A percentile compares a stretch with the other conserved stretches of the same genome.
These are phyloP conservation scores for Dendrobium officinale DNA, from an alignment of 106 monocot genomes.

Conservation along the genomic window DNA sequence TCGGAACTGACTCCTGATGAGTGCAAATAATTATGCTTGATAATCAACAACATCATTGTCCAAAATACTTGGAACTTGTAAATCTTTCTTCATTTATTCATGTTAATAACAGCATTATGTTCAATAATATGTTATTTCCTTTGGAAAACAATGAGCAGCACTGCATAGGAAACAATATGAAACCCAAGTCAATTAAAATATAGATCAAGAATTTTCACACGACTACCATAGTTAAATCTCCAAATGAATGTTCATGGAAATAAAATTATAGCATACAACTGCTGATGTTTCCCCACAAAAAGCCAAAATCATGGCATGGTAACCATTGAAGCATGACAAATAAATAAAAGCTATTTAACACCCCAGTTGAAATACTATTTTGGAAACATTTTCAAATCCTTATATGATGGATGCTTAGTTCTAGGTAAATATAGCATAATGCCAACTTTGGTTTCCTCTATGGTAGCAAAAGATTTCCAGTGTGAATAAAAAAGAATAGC, in stretches of 20 bases:
- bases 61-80: not conserved
- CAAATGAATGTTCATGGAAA: not conserved
- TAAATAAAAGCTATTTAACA: too few species aligned
- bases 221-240: too few species aligned
- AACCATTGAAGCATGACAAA: not conserved
- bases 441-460: too few species aligned
- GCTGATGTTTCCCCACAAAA: not conserved
- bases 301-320: not conserved
- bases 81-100: not conserved
- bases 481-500: too few species aligned
- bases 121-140: not conserved
- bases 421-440: too few species aligned
- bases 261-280: not conserved
- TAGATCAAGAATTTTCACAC: not conserved
- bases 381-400: too few species aligned
- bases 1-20: not conserved
- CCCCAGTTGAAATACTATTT: too few species aligned
- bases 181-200: not conserved
- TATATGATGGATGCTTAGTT: too few species aligned
- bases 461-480: too few species aligned
- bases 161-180: not conserved
- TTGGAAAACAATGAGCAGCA: not conserved
- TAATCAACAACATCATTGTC: not conserved
- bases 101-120: not conserved
- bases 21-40: not conserved